Base-by-base conservation (phyloP, 192 early-diverging fungal species). In the Backusella morwellensis region DNA sequence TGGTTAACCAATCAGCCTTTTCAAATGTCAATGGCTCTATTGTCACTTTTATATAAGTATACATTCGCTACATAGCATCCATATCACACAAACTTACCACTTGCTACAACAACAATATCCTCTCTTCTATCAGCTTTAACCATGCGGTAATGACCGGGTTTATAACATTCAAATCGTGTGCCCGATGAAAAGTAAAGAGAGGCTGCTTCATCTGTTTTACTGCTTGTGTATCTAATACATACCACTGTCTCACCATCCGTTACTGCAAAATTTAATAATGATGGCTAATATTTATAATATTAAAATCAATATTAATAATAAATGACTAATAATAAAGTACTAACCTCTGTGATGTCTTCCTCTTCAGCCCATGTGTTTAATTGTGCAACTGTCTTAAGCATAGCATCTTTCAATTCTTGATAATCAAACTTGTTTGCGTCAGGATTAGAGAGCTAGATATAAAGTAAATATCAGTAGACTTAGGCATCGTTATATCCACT, bases 111-210 rank as follows among this genome's bases (percentile, higher is more conserved):
- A 15, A 95, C 93, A 74, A 93, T 92, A 74, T 95, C 93, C 75
- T 95, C 93, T 36, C 92, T 90, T 80, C 90, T 90, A 63, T 87
- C 89, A 1, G 87, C 86, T 68, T 88, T 90, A 54, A 88, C 80
- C 93, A 94, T 94, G 15, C 88, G 85, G 70, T 94, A 94, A 80
- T 91, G 85, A 14, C 92, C 89, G 8, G 88, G 87, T 12, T 89
- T 87, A 38, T 87, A 88, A n/a, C 82, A 80, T 72, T 87, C 85
- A 79, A 94, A 94, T 67, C 90, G 80, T 2, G 93, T 93, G 3
- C 93, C 93, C 1, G 92, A 93, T 40, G 93, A 95, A 80, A 91
- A 95, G 75, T 92, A 95, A 36, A 95, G 81, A 59, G 91, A 92
- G 4, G 93, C 91, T 4, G 88, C 93, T 74, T 93, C 92, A 71